Conservation (phyloP, 768 basidiomycete species). For the Collybiopsis confluens region DNA sequence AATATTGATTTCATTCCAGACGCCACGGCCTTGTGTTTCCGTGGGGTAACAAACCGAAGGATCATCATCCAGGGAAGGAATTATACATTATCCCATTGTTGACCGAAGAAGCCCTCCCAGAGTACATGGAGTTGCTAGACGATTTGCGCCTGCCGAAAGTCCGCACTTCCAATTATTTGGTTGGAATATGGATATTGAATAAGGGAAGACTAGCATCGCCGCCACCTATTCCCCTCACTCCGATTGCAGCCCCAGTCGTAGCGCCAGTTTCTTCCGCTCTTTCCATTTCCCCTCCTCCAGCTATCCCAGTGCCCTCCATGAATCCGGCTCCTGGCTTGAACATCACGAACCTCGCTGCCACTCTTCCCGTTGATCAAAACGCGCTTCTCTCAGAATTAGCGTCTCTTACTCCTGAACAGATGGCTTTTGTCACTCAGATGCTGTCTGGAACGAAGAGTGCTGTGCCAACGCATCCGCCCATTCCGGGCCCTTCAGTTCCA, state of each 20-base stretch:
- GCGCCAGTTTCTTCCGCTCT: background rate
- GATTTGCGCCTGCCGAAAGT: slow-evolving; percentile 63
- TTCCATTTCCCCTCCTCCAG: slow-evolving; percentile 14
- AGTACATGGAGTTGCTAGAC: slow-evolving; percentile 82
- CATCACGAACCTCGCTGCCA: slow-evolving; percentile 20
- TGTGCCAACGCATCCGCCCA: slow-evolving; percentile 23
- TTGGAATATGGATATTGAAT: slow-evolving; percentile 82
- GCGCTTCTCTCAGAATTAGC: slow-evolving; percentile 70
- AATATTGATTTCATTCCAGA: slow-evolving; percentile 30
- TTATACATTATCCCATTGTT: slow-evolving; percentile 80
- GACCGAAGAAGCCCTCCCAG: slow-evolving; percentile 65
- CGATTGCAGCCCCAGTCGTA: slow-evolving; percentile 9
- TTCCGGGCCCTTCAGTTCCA: slow-evolving; percentile 11
- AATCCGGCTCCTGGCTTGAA: slow-evolving; percentile 12
- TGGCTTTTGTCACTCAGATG: slow-evolving; percentile 61
- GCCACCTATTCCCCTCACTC: slow-evolving; percentile 22
- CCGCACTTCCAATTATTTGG: slow-evolving; percentile 60
- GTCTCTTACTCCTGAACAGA: slow-evolving; percentile 71
- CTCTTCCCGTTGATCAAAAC: slow-evolving; percentile 36
- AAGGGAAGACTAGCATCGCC: slow-evolving; percentile 70
- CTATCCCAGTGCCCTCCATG: slow-evolving; percentile 11
- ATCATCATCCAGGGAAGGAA: slow-evolving; percentile 76
- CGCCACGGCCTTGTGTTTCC: slow-evolving; percentile 86
- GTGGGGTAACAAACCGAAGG: slow-evolving; percentile 74
- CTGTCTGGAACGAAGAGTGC: slow-evolving; percentile 40